Conservation (phyloP, 495 filamentous ascomycete species). For the Hyaloscypha finlandica region DNA sequence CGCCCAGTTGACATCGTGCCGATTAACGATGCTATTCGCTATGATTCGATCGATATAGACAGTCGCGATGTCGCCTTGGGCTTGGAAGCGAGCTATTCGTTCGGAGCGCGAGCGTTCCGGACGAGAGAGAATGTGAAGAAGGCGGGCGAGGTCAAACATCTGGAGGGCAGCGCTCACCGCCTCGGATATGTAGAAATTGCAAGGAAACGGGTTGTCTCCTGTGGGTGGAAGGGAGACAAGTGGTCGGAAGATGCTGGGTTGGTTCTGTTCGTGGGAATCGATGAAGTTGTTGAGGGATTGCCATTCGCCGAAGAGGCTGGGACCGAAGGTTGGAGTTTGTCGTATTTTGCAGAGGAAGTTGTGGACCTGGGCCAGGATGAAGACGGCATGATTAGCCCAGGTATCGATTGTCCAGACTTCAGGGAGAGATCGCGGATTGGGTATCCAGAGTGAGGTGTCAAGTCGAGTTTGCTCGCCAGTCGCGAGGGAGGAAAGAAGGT, state of each 20-base stretch:
- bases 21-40: background rate
- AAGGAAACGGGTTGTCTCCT: background rate
- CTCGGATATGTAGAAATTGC: background rate
- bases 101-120: background rate
- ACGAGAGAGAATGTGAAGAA: background rate
- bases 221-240: background rate
- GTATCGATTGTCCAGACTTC: background rate
- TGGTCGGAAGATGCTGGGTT: background rate
- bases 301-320: background rate
- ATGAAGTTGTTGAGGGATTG: background rate
- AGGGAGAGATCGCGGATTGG: background rate
- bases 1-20: background rate
- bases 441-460: background rate
- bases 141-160: background rate
- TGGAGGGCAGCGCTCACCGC: background rate
- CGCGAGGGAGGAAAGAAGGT: background rate
- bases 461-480: background rate
- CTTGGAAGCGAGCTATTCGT: background rate
- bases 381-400: background rate
- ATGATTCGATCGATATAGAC: background rate
- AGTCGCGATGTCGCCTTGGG: background rate
- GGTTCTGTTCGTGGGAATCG: background rate
- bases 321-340: background rate
- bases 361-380: background rate
- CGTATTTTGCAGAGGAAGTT: constrained; percentile 1